Evolutionary conservation across 495 filamentous ascomycete species (phyloP).

Genomic region (Penicillium ucsense): DNA sequence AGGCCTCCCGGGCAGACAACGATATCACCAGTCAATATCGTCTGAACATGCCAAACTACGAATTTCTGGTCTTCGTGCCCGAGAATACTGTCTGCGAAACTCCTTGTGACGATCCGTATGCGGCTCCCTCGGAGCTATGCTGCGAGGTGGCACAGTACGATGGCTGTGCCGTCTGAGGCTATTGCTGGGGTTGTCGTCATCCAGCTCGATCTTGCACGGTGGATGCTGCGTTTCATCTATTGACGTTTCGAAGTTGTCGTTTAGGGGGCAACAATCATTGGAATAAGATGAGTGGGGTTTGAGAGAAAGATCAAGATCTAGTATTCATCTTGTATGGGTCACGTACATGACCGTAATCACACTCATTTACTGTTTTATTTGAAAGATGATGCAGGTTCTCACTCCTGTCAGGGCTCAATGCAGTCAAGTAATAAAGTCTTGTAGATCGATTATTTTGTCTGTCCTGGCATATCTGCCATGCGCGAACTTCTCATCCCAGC

Average conservation of each 20-base stretch:
- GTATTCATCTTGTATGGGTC: too few species aligned
- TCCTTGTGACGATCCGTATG: constrained; percentile 28
- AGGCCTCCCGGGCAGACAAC: constrained; percentile 33
- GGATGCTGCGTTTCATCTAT: too few species aligned
- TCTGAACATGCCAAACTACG: constrained; percentile 28
- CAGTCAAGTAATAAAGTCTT: constrained; percentile 3
- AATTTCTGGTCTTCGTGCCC: constrained; percentile 35
- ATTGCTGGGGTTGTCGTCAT: not conserved
- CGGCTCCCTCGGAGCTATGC: constrained; percentile 23
- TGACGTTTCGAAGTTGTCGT: too few species aligned
- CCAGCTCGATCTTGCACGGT: too few species aligned
- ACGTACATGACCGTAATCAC: too few species aligned
- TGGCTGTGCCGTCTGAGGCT: constrained; percentile 19
- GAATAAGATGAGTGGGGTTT: too few species aligned
- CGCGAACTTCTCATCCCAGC: too few species aligned
- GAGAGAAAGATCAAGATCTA: too few species aligned
- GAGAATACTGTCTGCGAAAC: constrained; percentile 29
- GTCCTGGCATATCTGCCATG: constrained; percentile 6
- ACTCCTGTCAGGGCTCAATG: too few species aligned
- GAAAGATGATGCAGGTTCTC: too few species aligned
- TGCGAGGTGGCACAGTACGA: constrained; percentile 25
- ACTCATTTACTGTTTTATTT: too few species aligned
- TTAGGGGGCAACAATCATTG: not conserved
- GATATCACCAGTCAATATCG: constrained; percentile 31
- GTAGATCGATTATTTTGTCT: constrained; percentile 5